Evolutionary conservation across 2,329 filamentous ascomycete genomes (phyloP).

Genomic region (Epichloe baconii): DNA sequence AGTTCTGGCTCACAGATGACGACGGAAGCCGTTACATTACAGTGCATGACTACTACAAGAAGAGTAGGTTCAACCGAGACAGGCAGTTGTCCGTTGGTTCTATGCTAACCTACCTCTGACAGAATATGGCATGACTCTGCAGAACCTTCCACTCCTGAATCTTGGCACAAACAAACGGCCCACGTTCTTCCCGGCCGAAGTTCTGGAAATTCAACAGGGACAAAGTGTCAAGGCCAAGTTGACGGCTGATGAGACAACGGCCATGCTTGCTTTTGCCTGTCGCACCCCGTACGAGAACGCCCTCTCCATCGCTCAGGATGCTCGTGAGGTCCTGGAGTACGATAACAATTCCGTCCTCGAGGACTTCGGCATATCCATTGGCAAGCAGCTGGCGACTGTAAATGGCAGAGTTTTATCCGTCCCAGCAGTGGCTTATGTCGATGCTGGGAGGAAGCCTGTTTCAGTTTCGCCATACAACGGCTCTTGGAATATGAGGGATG

Average conservation of each 20-base stretch:
- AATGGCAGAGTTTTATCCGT: conserved; percentile 52
- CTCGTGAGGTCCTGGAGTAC: conserved; percentile 44
- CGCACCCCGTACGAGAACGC: conserved; percentile 54
- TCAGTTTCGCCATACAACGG: conserved; percentile 32
- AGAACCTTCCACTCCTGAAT: conserved; percentile 50
- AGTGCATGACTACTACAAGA: conserved; percentile 31
- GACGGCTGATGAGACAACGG: conserved; percentile 43
- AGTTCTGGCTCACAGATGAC: conserved; percentile 18
- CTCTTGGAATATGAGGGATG: conserved; percentile 54
- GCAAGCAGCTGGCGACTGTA: conserved; percentile 54
- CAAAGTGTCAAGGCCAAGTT: conserved; percentile 51
- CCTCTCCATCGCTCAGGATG: conserved; percentile 46
- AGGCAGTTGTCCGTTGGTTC: not conserved
- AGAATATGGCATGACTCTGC: conserved; percentile 23
- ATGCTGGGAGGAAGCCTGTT: conserved; percentile 9
- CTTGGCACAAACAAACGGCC: conserved; percentile 45
- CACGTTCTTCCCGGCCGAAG: conserved; percentile 53
- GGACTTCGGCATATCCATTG: conserved; percentile 51
- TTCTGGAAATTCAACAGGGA: conserved; percentile 49
- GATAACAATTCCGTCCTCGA: conserved; percentile 30
- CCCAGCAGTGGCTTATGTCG: conserved; percentile 48
- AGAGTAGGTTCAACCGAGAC: conserved; percentile 21
- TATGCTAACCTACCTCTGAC: not conserved
- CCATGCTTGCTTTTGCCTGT: conserved; percentile 64
- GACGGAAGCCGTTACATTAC: conserved; percentile 18